phyloP scores from a whole-genome alignment of 164 flowering plant species.

The Dillenia suffruticosa region DNA sequence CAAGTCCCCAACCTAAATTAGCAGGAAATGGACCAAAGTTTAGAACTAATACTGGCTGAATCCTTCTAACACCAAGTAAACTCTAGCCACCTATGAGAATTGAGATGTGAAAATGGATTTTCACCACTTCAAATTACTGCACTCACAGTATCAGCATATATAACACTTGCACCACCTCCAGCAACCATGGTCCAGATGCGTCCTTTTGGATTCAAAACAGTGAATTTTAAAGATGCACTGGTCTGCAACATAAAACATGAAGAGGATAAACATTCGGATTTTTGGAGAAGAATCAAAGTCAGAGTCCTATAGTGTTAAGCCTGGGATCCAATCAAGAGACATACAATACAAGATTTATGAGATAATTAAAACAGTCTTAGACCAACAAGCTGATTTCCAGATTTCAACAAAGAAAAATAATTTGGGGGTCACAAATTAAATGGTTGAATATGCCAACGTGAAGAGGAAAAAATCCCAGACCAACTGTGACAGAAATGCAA shows the following conservation, averaged over 20 bases:
- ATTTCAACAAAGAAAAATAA: neutral
- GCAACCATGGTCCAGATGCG: constrained; percentile 99
- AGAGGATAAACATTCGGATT: neutral
- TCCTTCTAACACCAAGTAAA: neutral
- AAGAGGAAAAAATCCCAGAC: no score
- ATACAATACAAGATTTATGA: no score
- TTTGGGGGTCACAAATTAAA: neutral
- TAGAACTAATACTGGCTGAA: neutral
- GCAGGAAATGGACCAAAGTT: neutral
- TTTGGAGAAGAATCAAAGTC: neutral
- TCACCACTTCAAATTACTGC: neutral
- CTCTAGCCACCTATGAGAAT: neutral
- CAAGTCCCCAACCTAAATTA: constrained; percentile 78
- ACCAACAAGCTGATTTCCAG: neutral
- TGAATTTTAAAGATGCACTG: constrained; percentile 89
- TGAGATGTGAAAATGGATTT: neutral
- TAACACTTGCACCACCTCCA: constrained; percentile 97
- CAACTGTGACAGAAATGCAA: no score
- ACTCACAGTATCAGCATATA: constrained; percentile 91
- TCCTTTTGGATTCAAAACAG: constrained; percentile 88
- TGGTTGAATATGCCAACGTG: no score
- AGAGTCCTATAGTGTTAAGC: no score
- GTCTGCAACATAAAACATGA: constrained; percentile 46
- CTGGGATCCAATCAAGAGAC: no score
- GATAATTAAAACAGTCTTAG: no score